phyloP scores from a whole-genome alignment of 768 basidiomycete genomes.

The Leucogyrophana mollusca region DNA sequence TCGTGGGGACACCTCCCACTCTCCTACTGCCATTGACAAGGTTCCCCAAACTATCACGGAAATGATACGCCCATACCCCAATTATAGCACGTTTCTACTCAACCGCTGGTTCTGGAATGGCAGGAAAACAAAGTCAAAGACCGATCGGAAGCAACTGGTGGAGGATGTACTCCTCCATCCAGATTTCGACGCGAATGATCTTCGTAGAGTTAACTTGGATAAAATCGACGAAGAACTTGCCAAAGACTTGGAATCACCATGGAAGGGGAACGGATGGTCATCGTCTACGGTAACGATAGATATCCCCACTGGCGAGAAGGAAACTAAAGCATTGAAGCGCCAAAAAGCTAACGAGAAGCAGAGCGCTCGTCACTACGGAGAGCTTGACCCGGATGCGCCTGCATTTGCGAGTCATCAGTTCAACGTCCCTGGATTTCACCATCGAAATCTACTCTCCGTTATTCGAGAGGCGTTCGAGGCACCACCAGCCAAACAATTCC shows the following conservation, averaged over 20 bases:
- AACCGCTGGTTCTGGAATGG: conserved; percentile 20
- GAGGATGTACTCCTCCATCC: conserved; percentile 9
- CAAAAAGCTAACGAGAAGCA: conserved; percentile 8
- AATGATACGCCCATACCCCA: conserved; percentile 4
- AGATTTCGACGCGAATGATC: conserved; percentile 13
- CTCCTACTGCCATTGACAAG: neutral
- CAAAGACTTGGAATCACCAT: conserved; percentile 9
- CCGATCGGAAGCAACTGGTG: conserved; percentile 10
- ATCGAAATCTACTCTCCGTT: conserved; percentile 11
- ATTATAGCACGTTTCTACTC: conserved; percentile 10
- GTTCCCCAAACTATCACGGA: neutral
- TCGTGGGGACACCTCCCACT: no score
- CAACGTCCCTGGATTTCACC: conserved; percentile 9
- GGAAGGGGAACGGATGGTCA: conserved; percentile 23
- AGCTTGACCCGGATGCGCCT: conserved; percentile 9
- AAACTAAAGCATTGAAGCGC: conserved; percentile 12
- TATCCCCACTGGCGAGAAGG: conserved; percentile 20
- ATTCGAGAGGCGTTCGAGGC: conserved; percentile 11
- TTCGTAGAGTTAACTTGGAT: conserved; percentile 20
- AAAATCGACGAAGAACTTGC: conserved; percentile 17
- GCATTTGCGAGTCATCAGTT: conserved; percentile 1
- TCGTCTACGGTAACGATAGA: conserved; percentile 15
- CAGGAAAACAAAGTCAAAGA: conserved; percentile 15
- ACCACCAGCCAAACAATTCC: conserved; percentile 7
- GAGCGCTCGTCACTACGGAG: conserved; percentile 3